Base-by-base conservation (phyloP, 331 rosid genomes). In the Cydonia oblonga region DNA sequence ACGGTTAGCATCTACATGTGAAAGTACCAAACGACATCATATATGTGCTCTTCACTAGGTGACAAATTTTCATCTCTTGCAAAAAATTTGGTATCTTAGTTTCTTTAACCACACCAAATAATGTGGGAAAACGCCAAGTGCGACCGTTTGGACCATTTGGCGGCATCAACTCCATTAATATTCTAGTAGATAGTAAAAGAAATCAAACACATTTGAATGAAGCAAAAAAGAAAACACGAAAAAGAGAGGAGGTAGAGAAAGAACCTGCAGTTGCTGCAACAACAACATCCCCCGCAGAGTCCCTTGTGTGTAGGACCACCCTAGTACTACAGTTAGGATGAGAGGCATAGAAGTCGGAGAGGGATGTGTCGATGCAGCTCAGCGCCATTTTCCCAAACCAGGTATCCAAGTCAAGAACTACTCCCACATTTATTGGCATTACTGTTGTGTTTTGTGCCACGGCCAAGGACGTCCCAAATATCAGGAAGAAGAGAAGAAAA, bases 191-290 rank as follows among this genome's bases (percentile, higher is more conserved):
- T 18, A 19, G 58, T 16, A n/a, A 9, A 52, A 30, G 29, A 30
- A 0, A 30, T 0, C 33, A 5, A 30, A 52, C 58, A 52, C 1
- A 1, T 42, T 42, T 42, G 49, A 12, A 1, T 42, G 16, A 13
- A 42, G 49, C 16, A 13, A 42, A 42, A 40, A 38, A 38, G 5
- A 10, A 15, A 51, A 15, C 19, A 16, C 0, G 20, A 29, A 25
- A 14, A 24, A 70, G 19, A 29, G 16, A 30, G 1, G 9, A 33
- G 7, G 18, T 10, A 20, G 29, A 54, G 33, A 70, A 53, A 14
- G 3, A 53, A 70, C 74, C 75, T 56, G 75, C 64, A 16, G 13
- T n/a, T 4, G 75, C 75, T 23, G 75, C 25, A 57, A 71, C 53
- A 38, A 56, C 75, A 24, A 56, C 66, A 25, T 57, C 75, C 5